Evolutionary conservation across 129 eudicot genomes (phyloP), one percentile per base, ranked within the genome.

Genomic region (Arctium lappa): DNA sequence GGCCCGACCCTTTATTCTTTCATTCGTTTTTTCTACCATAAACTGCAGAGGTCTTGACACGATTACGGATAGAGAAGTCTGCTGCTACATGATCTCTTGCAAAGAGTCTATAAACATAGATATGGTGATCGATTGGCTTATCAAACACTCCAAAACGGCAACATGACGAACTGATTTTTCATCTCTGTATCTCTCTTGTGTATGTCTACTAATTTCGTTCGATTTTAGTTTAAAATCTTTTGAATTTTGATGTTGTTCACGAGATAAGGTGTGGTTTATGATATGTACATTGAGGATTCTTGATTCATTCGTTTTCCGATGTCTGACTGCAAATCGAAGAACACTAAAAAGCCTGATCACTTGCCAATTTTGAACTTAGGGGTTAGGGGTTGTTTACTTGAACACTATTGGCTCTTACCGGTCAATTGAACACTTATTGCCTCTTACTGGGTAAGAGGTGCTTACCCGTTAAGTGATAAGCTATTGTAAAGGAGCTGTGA

Each of bases 41-140:
- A 60, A 16, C 2, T 79, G 68, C 94, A 92, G 98, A 44, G 96
- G 88, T 68, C 89, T 94, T 6, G 89, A 86, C 8, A 82, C 91
- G 18, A 91, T 89, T 39, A 82, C 80, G 4, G 96, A 92, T 74
- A 89, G 97, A 85, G 97, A 94, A 83, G 97, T 94, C 22, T 91
- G 94, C 87, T 94, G 98, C 87, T 94, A 89, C 81, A 94, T 94
- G 96, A 94, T 94, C 75, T 94, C 96, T 12, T 92, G 98, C 91
- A 94, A 94, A 90, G 91, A 94, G n/a, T 89, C 94, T 3, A 80
- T 86, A 36, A 94, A 94, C 96, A 92, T 94, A 27, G 98, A 92
- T 81, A 79, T 76, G 32, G 97, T 92, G 85, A 88, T 94, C 18
- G 91, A 92, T 79, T 94, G 98, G 98, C 98, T 94, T 65, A 88